Base-by-base conservation (phyloP, 2,329 filamentous ascomycete species). In the Blumeria graminis region DNA sequence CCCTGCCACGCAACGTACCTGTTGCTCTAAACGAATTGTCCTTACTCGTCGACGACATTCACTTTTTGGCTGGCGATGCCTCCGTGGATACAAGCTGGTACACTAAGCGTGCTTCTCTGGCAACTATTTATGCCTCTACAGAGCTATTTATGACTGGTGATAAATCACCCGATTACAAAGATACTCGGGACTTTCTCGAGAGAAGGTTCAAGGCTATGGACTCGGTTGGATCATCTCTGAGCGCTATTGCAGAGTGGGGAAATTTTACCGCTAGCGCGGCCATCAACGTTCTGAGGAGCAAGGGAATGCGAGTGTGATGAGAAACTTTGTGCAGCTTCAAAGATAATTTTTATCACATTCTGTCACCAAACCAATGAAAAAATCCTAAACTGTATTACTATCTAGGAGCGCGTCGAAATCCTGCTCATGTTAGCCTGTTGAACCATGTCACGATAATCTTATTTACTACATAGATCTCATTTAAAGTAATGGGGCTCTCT, bases 101-200 rank as follows among this genome's bases (percentile, higher is more conserved):
- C 63, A 81, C 80, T 1, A 84, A 82, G 66, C 74, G 82, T 3
- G 74, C 78, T 8, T 76, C 73, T 0, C 67, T 86, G 28, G 74
- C 77, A 0, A 74, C 75, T 1, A 74, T 85, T n/a, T 86, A 85
- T 65, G 86, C 86, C 55, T 79, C 81, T 36, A 77, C 82, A 57
- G 92, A 98, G 70, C 72, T 95, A 5, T 94, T 89, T 70, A 95
- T 96, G 88, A 95, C 88, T 22, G 88, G 84, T 58, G 92, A 96
- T 69, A 74, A 72, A 58, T 88, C 82, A 3, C 71, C 75, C 0
- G 78, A 77, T n/a, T 92, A 85, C 63, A 67, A 65, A 9, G 85
- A 89, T 60, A 96, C 92, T 3, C 81, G 81, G 61, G 74, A 78
- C 9, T 98, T 96, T 67, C 71, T 96, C 56, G 76, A 82, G 56